Base-by-base conservation (phyloP, 257 asterid species). In the Phtheirospermum japonicum region DNA sequence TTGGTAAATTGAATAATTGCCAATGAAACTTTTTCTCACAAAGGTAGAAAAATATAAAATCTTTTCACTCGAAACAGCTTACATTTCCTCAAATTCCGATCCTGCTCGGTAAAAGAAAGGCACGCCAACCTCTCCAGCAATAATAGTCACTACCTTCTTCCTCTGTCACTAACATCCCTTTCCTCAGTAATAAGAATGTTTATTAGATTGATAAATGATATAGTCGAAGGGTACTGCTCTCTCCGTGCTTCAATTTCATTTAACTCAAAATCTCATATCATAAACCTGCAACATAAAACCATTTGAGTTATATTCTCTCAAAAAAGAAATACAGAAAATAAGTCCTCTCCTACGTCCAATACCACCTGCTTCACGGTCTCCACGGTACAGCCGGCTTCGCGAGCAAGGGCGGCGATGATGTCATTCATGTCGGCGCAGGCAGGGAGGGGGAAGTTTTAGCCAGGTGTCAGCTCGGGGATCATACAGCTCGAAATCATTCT, bases 241-340 rank as follows among this genome's bases (percentile, higher is more conserved):
- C 93, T 79, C 74, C 96, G 93, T 71, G 99, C 95, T 81, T 93
- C 99, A 73, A 93, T 79, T 78, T 93, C 99, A 73, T 93, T 89
- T 49, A 93, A 79, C 85, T 93, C 99, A 78, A 76, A n/a, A 93
- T 78, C 89, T 79, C 97, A 87, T 89, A 73, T 93, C 99, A 89
- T 93, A 89, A 73, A 89, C 88, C 99, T 88, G 84, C 76, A 71
- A 67, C 37, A 63, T 11, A 55, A 70, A 66, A 61, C 31, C 45
- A 65, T 32, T 23, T 23, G 28, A 23, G 28, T 1, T 23, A 23
- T 23, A 23, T 23, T 23, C 1, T 23, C 28, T 23, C 28, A 54
- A 11, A 42, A 9, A 71, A 43, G 7, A 45, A 30, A 68, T 53
- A 36, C 42, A 36, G 42, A 36, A 36, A 23, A 23, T 23, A 23